These are phyloP conservation scores for Podospora comata DNA, from an alignment of 495 filamentous ascomycete species.

Conservation along the genomic window DNA sequence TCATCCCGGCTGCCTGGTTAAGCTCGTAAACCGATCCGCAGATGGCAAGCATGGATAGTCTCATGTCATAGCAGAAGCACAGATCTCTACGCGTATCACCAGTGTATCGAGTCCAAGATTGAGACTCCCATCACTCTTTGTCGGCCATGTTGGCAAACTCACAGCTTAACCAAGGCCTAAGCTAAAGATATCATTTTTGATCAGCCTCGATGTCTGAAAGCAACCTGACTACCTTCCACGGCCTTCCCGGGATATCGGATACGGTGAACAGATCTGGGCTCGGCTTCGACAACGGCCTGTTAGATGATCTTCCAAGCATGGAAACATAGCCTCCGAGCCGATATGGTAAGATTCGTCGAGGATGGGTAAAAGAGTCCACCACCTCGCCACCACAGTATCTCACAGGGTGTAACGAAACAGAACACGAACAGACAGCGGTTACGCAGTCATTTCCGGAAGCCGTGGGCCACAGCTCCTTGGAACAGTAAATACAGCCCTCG, in stretches of 20 bases:
- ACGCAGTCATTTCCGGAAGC: not conserved
- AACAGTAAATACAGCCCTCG: not conserved
- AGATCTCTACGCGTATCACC: not conserved
- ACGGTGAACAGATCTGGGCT: not conserved
- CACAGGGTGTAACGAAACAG: not conserved
- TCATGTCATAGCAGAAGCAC: not conserved
- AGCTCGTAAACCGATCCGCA: no score
- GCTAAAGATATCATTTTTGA: not conserved
- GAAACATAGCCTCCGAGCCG: not conserved
- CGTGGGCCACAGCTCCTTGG: not conserved
- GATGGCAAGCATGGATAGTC: no score
- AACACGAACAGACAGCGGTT: not conserved
- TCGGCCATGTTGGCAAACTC: not conserved
- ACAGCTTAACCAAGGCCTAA: not conserved
- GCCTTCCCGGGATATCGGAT: not conserved
- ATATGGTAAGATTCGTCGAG: not conserved
- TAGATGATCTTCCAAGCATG: not conserved
- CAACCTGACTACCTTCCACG: not conserved
- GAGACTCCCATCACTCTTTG: not conserved
- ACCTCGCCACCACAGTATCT: not conserved
- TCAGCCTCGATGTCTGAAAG: not conserved
- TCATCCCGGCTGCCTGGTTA: no score
- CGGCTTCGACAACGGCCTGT: not conserved
- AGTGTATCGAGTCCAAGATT: no score
- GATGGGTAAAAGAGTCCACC: not conserved